phyloP scores from a whole-genome alignment of 352 stramenopile genomes.

The Phytopythium cucurbitacearum region DNA sequence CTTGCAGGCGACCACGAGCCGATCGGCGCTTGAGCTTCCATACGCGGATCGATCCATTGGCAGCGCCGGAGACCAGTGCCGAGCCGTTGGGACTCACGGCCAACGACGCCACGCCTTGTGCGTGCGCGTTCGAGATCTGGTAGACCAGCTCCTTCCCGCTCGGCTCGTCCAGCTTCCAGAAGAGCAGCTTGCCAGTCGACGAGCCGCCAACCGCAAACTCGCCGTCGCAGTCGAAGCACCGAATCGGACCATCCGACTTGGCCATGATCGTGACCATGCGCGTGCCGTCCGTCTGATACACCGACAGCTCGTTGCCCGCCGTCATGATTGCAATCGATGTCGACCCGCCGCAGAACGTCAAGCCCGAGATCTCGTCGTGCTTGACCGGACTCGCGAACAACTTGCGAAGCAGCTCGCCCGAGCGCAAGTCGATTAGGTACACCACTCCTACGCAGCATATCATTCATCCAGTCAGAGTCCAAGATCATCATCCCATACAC shows the following conservation, averaged over 20 bases:
- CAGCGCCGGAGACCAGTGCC: constrained; percentile 48
- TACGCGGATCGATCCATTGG: constrained; percentile 69
- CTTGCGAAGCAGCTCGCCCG: constrained; percentile 57
- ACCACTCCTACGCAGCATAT: constrained; percentile 32
- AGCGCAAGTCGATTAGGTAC: constrained; percentile 69
- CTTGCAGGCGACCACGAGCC: constrained; percentile 40
- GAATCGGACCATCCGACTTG: constrained; percentile 49
- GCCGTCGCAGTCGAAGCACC: constrained; percentile 78
- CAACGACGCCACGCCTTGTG: constrained; percentile 56
- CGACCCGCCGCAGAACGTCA: constrained; percentile 61
- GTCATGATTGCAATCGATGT: constrained; percentile 62
- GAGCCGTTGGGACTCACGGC: constrained; percentile 56
- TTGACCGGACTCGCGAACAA: constrained; percentile 53
- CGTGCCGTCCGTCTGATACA: constrained; percentile 63
- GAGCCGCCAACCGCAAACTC: constrained; percentile 74
- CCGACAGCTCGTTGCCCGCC: constrained; percentile 58
- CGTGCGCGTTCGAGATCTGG: constrained; percentile 68
- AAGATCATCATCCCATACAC: not conserved
- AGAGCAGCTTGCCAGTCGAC: constrained; percentile 67
- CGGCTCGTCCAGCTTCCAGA: constrained; percentile 82
- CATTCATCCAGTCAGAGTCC: not conserved
- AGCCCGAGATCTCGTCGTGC: constrained; percentile 43
- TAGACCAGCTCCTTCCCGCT: constrained; percentile 58
- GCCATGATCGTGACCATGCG: constrained; percentile 53
- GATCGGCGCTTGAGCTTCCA: constrained; percentile 72